Base-by-base conservation (phyloP, 495 filamentous ascomycete species). In the Polyplosphaeria fusca region DNA sequence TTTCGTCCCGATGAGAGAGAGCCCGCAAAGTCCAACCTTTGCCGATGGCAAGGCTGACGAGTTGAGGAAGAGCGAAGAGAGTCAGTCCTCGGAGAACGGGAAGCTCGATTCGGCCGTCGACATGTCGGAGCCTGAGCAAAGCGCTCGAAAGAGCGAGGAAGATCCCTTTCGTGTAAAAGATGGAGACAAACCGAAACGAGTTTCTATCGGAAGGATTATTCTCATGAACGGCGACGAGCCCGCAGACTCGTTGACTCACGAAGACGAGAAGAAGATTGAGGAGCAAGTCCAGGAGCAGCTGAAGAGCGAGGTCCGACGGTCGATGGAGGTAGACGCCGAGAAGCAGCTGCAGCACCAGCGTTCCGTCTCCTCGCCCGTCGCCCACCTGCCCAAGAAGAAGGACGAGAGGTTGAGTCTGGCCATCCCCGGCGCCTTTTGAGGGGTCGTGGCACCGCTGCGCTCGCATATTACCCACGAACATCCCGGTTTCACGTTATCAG, bases 1-100 rank as follows among this genome's bases (percentile, higher is more conserved):
- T n/a, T 77, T 77, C 22, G 58, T 73, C 26, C 38, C 45, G 2
- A 28, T 51, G 24, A 27, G 58, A 47, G 65, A 68, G 3, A 61
- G 57, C 25, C 68, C 67, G 5, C 52, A 52, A n/a, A 68, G 66
- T 47, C 59, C 68, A 30, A 62, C 59, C 0, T 57, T 57, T 11
- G 67, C 42, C 22, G 47, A 55, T 24, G 44, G 37, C 26, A 43
- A 27, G 9, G 30, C 14, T 13, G 59, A 54, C 16, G 44, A 16
- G 18, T 39, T 38, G 35, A 58, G 51, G 43, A 52, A 59, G 43
- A 64, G 61, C 37, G 47, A 55, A 41, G 65, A 68, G 35, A 60
- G 37, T 14, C 41, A 43, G 24, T 13, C 50, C 2, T 57, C 53
- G 2, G 52, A 57, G 12, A 23, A 37, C 12, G 47, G 48, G 32